Conservation (phyloP, 345 rosid species). For the Citrus inodora region DNA sequence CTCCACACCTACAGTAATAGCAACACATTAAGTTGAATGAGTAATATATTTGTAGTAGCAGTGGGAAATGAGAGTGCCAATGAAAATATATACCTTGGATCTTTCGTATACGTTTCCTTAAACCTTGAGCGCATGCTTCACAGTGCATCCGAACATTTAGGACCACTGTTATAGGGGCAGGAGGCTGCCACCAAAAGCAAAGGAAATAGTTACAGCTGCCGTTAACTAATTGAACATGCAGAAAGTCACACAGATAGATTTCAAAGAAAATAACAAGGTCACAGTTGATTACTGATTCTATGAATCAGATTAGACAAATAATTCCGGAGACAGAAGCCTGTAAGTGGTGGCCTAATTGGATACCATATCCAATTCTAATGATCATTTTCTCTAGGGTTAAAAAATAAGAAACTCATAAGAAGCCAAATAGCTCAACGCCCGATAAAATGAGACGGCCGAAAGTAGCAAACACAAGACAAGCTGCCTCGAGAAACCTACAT, state of each 20-base stretch:
- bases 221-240: background rate
- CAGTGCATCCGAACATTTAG: slow-evolving; percentile 64
- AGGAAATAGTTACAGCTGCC: background rate
- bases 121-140: slow-evolving; percentile 64
- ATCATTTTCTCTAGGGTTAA: background rate
- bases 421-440: slow-evolving; percentile 19
- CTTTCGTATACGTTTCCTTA: slow-evolving; percentile 47
- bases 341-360: background rate
- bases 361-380: background rate
- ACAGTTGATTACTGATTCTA: background rate
- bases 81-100: slow-evolving; percentile 33
- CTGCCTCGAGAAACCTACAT: slow-evolving; percentile 1
- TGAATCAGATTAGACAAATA: background rate
- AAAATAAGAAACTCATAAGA: background rate
- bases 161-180: slow-evolving; percentile 44
- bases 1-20: slow-evolving; percentile 44
- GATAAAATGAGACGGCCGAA: background rate
- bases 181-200: slow-evolving; percentile 35
- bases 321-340: background rate
- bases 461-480: background rate
- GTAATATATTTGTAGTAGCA: background rate
- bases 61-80: background rate
- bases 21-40: too few relatives aligned
- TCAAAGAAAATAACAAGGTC: background rate
- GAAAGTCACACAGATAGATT: background rate